Conservation (phyloP, 345 rosid species). For the Balakata baccata region DNA sequence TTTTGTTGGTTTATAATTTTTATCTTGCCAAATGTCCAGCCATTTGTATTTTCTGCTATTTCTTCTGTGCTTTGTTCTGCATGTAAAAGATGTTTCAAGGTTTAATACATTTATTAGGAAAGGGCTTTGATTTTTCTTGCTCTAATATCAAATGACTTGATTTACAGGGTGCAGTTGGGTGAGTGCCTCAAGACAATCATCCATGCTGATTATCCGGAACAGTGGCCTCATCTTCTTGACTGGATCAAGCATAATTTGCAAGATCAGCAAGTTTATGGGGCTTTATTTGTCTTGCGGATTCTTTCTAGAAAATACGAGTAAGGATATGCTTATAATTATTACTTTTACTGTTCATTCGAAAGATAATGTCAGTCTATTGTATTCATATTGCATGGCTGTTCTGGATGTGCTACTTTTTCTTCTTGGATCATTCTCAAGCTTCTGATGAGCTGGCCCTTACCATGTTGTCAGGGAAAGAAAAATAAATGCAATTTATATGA, state of each 20-base stretch:
- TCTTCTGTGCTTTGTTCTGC: neutral
- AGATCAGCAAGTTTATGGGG: slow-evolving; percentile 87
- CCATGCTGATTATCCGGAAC: slow-evolving; percentile 97
- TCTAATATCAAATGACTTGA: neutral
- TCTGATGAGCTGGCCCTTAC: neutral
- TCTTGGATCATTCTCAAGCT: neutral
- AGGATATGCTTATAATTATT: slow-evolving; percentile 22
- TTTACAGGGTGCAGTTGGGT: slow-evolving; percentile 84
- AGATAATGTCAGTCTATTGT: neutral
- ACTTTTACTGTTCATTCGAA: slow-evolving; percentile 1
- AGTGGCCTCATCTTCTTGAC: slow-evolving; percentile 92
- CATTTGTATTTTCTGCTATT: neutral
- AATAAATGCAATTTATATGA: neutral
- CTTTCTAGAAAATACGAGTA: slow-evolving; percentile 98
- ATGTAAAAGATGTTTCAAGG: neutral
- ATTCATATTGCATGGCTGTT: neutral
- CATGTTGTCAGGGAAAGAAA: neutral
- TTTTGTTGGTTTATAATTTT: neutral
- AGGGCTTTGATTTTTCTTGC: slow-evolving; percentile 4
- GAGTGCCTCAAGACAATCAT: slow-evolving; percentile 95
- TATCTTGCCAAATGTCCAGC: neutral
- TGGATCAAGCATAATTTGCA: slow-evolving; percentile 92
- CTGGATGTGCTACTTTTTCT: neutral
- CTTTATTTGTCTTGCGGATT: slow-evolving; percentile 84
- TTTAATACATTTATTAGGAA: neutral